Conservation (phyloP, 2,329 filamentous ascomycete species). For the Cladosporium sp. region DNA sequence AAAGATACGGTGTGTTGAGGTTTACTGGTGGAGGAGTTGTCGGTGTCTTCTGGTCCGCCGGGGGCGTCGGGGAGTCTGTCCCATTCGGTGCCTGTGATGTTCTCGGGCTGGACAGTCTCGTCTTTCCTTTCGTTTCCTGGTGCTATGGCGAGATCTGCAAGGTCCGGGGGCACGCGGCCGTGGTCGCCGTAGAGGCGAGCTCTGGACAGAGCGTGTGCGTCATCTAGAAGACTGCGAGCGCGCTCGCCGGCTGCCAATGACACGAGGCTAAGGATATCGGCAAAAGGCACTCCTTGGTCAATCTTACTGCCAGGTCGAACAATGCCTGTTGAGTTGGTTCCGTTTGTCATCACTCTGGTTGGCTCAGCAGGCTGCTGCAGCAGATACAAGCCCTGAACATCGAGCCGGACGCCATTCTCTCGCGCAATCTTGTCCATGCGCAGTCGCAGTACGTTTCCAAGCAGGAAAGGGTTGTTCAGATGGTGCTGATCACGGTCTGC, state of each 20-base stretch:
- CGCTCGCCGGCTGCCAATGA: constrained; percentile 81
- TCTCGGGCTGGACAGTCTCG: constrained; percentile 34
- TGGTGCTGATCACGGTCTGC: constrained; percentile 63
- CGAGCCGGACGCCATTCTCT: constrained; percentile 56
- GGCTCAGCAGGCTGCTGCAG: constrained; percentile 21
- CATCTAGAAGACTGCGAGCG: constrained; percentile 70
- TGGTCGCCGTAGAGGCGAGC: constrained; percentile 75
- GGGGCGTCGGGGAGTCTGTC: constrained; percentile 19
- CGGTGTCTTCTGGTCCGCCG: constrained; percentile 19
- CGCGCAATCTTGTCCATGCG: constrained; percentile 55
- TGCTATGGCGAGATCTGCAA: constrained; percentile 54
- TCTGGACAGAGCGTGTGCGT: constrained; percentile 65
- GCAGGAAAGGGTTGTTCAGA: constrained; percentile 68
- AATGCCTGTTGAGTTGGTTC: constrained; percentile 24
- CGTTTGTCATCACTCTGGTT: constrained; percentile 26
- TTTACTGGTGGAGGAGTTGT: constrained; percentile 30
- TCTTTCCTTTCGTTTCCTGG: constrained; percentile 32
- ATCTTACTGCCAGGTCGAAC: constrained; percentile 48
- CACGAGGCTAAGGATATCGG: constrained; percentile 77
- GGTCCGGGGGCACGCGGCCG: constrained; percentile 72
- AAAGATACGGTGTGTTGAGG: constrained; percentile 42
- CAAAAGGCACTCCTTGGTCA: constrained; percentile 65
- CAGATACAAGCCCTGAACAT: constrained; percentile 52
- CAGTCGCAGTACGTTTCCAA: constrained; percentile 55
- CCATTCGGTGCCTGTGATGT: constrained; percentile 30